A percentile compares a stretch with the other conserved stretches of the same genome.
Evolutionary conservation across 129 eudicot species (phyloP).

Genomic region (Helianthus annuus): HanXRQr2.0-SUNRISE NC_035439.2:144032681-144033180

Average conservation of each 20-base stretch:
- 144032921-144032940: neutral
- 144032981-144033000: neutral
- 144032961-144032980: neutral
- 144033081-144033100: neutral
- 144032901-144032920: neutral
- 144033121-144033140: neutral
- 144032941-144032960: slow-evolving; percentile 16
- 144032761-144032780: too few relatives aligned
- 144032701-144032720: too few relatives aligned
- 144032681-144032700: too few relatives aligned
- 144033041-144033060: slow-evolving; percentile 2
- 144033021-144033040: neutral
- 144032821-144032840: too few relatives aligned
- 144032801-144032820: neutral
- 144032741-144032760: too few relatives aligned
- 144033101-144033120: neutral
- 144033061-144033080: slow-evolving; percentile 3
- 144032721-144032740: too few relatives aligned
- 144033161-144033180: neutral
- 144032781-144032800: neutral
- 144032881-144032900: slow-evolving; percentile 8
- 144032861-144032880: neutral
- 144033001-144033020: slow-evolving; percentile 12
- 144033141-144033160: neutral
- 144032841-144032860: too few relatives aligned